Evolutionary conservation across 768 basidiomycete genomes (phyloP).

Genomic region (Amanita fuliginea): DNA sequence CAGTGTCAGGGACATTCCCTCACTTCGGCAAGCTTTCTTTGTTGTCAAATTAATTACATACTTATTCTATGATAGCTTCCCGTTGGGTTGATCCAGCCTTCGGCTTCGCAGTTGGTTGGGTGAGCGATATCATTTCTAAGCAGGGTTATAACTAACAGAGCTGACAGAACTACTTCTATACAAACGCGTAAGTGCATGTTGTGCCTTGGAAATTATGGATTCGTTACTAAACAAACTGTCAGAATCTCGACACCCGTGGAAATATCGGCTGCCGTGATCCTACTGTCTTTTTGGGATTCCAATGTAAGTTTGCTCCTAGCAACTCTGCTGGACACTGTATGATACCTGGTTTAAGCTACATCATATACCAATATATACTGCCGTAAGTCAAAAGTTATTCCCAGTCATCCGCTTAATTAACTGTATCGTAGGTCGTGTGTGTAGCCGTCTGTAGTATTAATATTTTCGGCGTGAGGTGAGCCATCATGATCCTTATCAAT

Average conservation of each 20-base stretch:
- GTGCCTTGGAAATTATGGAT: not conserved
- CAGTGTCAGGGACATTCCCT: constrained; percentile 70
- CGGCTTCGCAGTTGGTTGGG: constrained; percentile 49
- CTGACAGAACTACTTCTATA: constrained; percentile 30
- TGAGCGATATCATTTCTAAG: constrained; percentile 13
- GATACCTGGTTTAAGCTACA: constrained; percentile 19
- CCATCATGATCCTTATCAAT: not conserved
- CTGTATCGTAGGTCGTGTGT: constrained; percentile 27
- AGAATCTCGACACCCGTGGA: constrained; percentile 66
- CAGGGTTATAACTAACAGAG: not conserved
- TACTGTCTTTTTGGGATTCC: constrained; percentile 65
- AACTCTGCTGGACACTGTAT: not conserved
- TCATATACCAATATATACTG: constrained; percentile 47
- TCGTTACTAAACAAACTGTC: not conserved
- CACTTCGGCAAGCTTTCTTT: constrained; percentile 39
- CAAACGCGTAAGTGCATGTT: constrained; percentile 20
- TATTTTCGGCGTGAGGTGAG: constrained; percentile 57
- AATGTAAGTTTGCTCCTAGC: constrained; percentile 26
- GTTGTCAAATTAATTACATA: not conserved
- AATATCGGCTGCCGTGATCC: constrained; percentile 58
- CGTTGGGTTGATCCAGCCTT: constrained; percentile 51
- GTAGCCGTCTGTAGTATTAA: constrained; percentile 52
- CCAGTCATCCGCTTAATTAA: not conserved
- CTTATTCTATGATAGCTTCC: constrained; percentile 21
- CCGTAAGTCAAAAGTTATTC: constrained; percentile 15